These are phyloP conservation scores for Fragilaria radians DNA, from an alignment of 108 stramenopile genomes.

Conservation along the genomic window DNA sequence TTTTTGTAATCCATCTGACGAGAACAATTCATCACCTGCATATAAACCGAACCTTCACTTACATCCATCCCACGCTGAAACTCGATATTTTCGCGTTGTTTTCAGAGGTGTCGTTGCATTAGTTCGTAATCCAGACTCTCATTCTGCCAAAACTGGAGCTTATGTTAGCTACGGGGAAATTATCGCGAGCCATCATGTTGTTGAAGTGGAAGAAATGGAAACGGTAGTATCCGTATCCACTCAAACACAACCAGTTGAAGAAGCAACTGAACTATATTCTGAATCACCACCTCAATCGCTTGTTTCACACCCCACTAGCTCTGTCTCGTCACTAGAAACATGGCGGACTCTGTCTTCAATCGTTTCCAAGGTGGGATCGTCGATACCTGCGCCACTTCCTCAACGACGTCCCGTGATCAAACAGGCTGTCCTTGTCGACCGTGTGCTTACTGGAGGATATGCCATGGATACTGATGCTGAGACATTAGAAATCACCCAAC, in stretches of 20 bases:
- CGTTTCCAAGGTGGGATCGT: neutral
- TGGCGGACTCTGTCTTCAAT: neutral
- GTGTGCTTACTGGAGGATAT: conserved; percentile 77
- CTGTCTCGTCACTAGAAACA: conserved; percentile 7
- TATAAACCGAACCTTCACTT: neutral
- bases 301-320: neutral
- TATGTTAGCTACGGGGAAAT: conserved; percentile 77
- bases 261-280: neutral
- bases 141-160: conserved; percentile 27
- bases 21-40: neutral
- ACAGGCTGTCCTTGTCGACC: conserved; percentile 55
- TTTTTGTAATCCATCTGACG: neutral
- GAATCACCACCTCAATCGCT: conserved; percentile 3
- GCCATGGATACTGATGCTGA: conserved; percentile 33
- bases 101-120: conserved; percentile 65
- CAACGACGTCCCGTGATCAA: neutral
- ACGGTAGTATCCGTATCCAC: neutral
- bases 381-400: neutral
- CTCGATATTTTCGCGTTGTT: conserved; percentile 49
- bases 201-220: neutral
- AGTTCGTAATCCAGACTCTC: conserved; percentile 14
- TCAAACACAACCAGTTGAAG: neutral
- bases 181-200: conserved; percentile 14
- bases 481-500: neutral
- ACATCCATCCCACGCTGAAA: neutral